These are phyloP conservation scores for Mycena metata DNA, from an alignment of 768 basidiomycete species.

Conservation along the genomic window DNA sequence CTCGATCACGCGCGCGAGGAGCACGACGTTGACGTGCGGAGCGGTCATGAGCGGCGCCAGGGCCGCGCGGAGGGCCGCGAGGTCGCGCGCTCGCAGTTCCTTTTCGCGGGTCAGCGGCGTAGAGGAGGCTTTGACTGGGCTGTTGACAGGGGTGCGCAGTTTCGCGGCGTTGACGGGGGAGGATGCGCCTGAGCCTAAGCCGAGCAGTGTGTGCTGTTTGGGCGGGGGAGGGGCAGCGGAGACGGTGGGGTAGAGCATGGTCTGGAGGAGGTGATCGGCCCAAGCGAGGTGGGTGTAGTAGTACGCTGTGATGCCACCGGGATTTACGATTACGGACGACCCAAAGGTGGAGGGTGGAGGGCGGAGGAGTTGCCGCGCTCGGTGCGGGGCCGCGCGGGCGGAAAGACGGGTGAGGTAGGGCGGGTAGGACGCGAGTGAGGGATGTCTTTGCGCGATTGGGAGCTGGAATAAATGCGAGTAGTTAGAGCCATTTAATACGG, in stretches of 20 bases:
- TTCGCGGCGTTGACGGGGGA: conserved; percentile 51
- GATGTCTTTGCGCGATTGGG: conserved; percentile 74
- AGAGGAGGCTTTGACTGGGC: conserved; percentile 47
- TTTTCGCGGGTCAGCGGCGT: conserved; percentile 19
- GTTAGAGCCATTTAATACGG: not conserved
- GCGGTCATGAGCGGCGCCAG: conserved; percentile 51
- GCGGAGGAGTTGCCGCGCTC: conserved; percentile 30
- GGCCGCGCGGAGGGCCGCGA: conserved; percentile 44
- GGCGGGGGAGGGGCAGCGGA: conserved; percentile 56
- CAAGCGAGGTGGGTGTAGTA: conserved; percentile 63
- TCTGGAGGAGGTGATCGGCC: conserved; percentile 67
- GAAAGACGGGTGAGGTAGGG: conserved; percentile 73
- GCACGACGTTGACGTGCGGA: conserved; percentile 59
- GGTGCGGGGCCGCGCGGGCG: conserved; percentile 53
- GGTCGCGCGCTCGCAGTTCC: conserved; percentile 27
- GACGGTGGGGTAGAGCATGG: conserved; percentile 42
- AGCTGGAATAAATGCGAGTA: conserved; percentile 49
- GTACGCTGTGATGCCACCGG: conserved; percentile 24
- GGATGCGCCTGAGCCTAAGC: conserved; percentile 29
- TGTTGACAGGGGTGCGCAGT: conserved; percentile 35
- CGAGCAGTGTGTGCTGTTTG: conserved; percentile 40
- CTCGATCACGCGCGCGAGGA: conserved; percentile 68
- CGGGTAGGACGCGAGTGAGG: conserved; percentile 72
- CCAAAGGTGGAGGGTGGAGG: conserved; percentile 7
- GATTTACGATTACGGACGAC: not conserved